Conservation (phyloP, 2,329 filamentous ascomycete species). For the Huntiella moniliformis region DNA sequence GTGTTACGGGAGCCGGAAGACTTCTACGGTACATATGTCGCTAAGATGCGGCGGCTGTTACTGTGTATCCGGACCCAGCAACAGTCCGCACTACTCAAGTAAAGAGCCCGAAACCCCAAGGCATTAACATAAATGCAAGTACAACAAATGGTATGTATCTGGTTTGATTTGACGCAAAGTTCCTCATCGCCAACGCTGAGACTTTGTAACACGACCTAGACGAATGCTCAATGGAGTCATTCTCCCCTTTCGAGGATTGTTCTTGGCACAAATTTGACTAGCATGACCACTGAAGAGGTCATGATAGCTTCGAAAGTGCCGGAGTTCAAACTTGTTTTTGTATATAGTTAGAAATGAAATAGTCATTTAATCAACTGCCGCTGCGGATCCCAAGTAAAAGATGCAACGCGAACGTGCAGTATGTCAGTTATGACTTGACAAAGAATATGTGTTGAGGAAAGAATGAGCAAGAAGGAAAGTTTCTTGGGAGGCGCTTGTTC, state of each 20-base stretch:
- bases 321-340: neutral
- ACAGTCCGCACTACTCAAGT: too few relatives aligned
- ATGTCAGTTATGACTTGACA: neutral
- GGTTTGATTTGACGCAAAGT: slow-evolving; percentile 69
- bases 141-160: slow-evolving; percentile 40
- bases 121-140: neutral
- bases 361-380: too few relatives aligned
- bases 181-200: slow-evolving; percentile 54
- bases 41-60: too few relatives aligned
- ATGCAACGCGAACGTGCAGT: neutral
- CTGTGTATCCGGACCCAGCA: too few relatives aligned
- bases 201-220: slow-evolving; percentile 88
- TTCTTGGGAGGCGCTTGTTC: neutral
- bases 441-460: neutral
- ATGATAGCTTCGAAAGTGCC: slow-evolving; percentile 91
- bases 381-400: slow-evolving; percentile 4
- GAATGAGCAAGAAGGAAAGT: neutral
- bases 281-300: slow-evolving; percentile 52
- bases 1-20: too few relatives aligned
- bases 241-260: slow-evolving; percentile 25
- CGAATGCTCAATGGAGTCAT: slow-evolving; percentile 75
- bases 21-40: too few relatives aligned
- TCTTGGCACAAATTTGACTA: slow-evolving; percentile 84
- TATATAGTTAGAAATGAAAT: too few relatives aligned
- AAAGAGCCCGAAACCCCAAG: too few relatives aligned